Evolutionary conservation across 2,329 filamentous ascomycete species (phyloP).

Genomic region (Fusarium torreyae): DNA sequence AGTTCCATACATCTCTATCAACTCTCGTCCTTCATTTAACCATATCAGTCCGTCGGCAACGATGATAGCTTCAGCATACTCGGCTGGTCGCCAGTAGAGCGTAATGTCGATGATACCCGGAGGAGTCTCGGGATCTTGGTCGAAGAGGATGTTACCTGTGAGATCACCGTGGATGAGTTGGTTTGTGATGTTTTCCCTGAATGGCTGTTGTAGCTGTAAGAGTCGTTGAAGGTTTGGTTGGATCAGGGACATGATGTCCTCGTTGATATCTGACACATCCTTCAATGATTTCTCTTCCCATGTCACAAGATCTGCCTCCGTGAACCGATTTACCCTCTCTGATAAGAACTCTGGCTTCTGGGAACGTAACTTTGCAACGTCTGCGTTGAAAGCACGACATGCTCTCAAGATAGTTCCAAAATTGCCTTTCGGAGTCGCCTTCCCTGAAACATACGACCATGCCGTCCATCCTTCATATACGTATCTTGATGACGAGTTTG

Average conservation of each 20-base stretch:
- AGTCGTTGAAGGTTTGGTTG: background rate
- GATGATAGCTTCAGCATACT: constrained; percentile 23
- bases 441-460: constrained; percentile 6
- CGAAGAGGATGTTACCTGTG: constrained; percentile 18
- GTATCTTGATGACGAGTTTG: background rate
- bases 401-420: constrained; percentile 12
- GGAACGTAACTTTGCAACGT: background rate
- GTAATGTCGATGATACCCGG: constrained; percentile 25
- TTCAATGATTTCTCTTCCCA: constrained; percentile 5
- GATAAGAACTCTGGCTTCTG: background rate
- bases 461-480: constrained; percentile 14
- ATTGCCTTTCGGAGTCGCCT: background rate
- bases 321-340: constrained; percentile 4
- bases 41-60: constrained; percentile 19
- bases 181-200: background rate
- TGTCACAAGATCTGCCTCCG: constrained; percentile 21
- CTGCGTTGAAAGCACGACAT: constrained; percentile 8
- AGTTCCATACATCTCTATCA: background rate
- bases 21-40: background rate
- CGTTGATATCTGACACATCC: background rate
- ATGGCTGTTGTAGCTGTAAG: background rate
- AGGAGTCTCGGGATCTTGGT: background rate
- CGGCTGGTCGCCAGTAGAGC: constrained; percentile 19
- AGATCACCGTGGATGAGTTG: constrained; percentile 28
- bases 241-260: background rate